A percentile compares a stretch with the other conserved stretches of the same genome.
Conservation (phyloP, 148 eudicot genomes). For the Rhododendron simsii region DNA sequence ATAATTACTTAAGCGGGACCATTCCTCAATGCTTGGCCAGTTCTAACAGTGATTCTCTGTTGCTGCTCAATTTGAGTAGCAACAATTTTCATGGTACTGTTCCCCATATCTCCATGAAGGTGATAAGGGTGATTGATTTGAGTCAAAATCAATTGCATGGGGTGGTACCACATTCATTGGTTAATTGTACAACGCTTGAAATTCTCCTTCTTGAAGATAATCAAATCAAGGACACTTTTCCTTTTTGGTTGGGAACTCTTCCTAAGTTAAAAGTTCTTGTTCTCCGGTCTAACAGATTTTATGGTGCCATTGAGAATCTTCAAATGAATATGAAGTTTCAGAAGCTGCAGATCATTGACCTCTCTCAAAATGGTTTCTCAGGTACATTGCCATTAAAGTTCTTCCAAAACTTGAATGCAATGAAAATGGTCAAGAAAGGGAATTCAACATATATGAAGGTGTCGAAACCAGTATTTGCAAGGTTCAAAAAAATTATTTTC, state of each 20-base stretch:
- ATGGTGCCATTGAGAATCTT: background rate
- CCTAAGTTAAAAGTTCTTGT: background rate
- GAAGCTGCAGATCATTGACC: conserved; percentile 28
- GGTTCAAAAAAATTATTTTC: too few species aligned
- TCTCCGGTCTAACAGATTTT: background rate
- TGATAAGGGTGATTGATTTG: background rate
- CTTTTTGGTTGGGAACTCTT: background rate
- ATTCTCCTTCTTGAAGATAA: background rate
- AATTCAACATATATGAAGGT: too few species aligned
- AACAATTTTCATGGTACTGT: background rate
- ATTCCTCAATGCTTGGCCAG: too few species aligned
- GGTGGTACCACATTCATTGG: background rate
- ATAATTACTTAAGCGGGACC: too few species aligned
- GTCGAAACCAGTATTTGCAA: too few species aligned
- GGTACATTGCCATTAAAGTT: background rate
- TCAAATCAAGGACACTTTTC: background rate
- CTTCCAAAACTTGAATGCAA: conserved; percentile 19
- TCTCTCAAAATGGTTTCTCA: conserved; percentile 24
- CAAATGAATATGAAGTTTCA: conserved; percentile 1
- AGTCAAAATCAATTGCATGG: background rate
- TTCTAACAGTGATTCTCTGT: too few species aligned
- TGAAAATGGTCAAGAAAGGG: conserved; percentile 2
- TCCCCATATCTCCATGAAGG: background rate
- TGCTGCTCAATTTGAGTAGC: background rate
- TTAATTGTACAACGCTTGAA: background rate